Base-by-base conservation (phyloP, 495 filamentous ascomycete genomes). In the Hypoxylon rickii region DNA sequence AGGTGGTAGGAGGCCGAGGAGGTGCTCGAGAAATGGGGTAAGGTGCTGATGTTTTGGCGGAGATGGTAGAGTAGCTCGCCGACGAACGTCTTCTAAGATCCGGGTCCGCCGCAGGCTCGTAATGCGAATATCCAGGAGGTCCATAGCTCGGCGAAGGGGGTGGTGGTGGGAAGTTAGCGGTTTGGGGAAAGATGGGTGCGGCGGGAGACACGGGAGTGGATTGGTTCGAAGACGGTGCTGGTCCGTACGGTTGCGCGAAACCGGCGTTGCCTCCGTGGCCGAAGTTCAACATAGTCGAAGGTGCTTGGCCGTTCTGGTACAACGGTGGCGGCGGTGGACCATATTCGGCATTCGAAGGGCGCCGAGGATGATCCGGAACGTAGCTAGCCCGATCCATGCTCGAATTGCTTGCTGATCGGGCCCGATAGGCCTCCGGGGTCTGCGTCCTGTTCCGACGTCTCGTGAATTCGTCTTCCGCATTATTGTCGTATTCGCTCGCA, bases 341-440 rank as follows among this genome's bases (percentile, higher is more conserved):
- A 70, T 81, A 83, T 37, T 86, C 84, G 6, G 77, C 72, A 29
- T 70, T 75, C 0, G 84, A 86, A 32, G 79, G 77, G 7, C 83
- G 80, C 18, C 83, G 80, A 42, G 77, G 73, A 3, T 77, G 59
- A 46, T 81, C 79, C 22, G 73, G 70, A 12, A 70, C 65, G 44
- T 72, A 78, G 0, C 74, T 74, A 7, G 72, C 61, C 24, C 73
- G 63, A 43, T 86, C 83, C 3, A 79, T 71, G 54, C 84, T 86
- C 32, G 84, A 83, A 64, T 89, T 88, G 69, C 89, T 94, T 65
- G 85, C 80, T 0, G 89, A 94, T 12, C 90, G 80, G 17, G 84
- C 83, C 10, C 89, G 84, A 57, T 83, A 82, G 13, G 73, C 79
- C 48, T 89, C 86, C 1, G 86, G 82, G 1, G 86, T 86, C 12